Percentiles rank a stretch among this genome's conserved stretches.
Evolutionary conservation across 305 asterid genomes (phyloP).

Genomic region (Stenogyne calaminthoides): DNA sequence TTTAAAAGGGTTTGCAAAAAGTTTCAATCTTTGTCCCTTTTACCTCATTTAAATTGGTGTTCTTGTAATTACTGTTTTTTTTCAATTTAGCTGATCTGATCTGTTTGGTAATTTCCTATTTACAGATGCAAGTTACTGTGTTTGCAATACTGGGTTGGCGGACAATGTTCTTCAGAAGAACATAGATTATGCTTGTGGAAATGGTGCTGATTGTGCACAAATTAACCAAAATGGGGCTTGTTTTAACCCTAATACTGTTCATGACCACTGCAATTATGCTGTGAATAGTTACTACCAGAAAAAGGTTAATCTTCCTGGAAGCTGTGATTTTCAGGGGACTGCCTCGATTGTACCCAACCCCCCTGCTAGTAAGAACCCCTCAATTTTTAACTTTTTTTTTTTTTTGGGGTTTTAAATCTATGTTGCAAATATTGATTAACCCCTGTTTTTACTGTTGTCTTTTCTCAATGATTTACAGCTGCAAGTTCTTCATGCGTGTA

Average conservation of each 20-base stretch:
- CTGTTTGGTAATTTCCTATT: background rate
- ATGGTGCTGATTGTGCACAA: constrained; percentile 70
- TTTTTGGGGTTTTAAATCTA: background rate
- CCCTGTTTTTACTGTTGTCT: background rate
- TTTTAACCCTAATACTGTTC: constrained; percentile 72
- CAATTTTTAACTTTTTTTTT: background rate
- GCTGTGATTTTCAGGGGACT: constrained; percentile 67
- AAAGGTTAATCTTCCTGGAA: constrained; percentile 43
- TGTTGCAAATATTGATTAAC: background rate
- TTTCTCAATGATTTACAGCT: constrained; percentile 33
- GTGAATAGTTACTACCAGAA: constrained; percentile 82
- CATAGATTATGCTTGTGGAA: constrained; percentile 81
- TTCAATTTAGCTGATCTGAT: too few species aligned
- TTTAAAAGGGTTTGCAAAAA: constrained; percentile 36
- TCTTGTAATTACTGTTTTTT: background rate
- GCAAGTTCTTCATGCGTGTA: constrained; percentile 44
- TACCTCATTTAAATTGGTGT: background rate
- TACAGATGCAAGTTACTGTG: constrained; percentile 73
- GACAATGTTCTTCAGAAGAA: constrained; percentile 54
- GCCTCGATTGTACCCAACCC: constrained; percentile 44
- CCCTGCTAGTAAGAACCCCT: constrained; percentile 46
- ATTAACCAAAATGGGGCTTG: constrained; percentile 64
- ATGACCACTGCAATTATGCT: constrained; percentile 81
- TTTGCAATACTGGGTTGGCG: constrained; percentile 56
- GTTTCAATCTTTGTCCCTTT: constrained; percentile 35